phyloP scores from a whole-genome alignment of 2,329 filamentous ascomycete genomes.

The Diaporthe vexans region DNA sequence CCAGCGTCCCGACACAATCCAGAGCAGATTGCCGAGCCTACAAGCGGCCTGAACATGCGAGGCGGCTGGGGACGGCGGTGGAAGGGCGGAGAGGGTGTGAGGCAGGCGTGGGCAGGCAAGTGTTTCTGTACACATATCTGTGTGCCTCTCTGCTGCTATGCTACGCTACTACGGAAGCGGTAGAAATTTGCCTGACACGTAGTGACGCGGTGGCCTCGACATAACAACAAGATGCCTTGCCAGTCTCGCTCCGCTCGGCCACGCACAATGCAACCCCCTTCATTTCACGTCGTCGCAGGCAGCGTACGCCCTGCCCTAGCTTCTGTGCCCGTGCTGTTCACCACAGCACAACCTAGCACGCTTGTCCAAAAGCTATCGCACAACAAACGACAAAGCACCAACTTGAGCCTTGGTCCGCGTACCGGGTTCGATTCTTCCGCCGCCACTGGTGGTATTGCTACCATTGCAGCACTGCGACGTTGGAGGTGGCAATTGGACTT shows the following conservation, averaged over 20 bases:
- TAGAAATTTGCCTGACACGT: neutral
- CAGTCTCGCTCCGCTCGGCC: neutral
- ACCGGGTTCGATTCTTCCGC: conserved; percentile 4
- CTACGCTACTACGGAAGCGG: neutral
- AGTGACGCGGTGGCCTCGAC: conserved; percentile 16
- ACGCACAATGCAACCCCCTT: conserved; percentile 25
- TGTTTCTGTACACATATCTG: too few species aligned
- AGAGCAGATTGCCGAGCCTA: conserved; percentile 7
- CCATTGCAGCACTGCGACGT: conserved; percentile 14
- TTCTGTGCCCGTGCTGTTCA: conserved; percentile 3
- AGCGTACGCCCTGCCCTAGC: neutral
- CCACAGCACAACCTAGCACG: neutral
- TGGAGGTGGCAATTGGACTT: neutral
- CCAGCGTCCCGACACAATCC: neutral
- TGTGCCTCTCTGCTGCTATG: too few species aligned
- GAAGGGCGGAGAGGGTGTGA: neutral
- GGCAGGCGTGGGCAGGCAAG: neutral
- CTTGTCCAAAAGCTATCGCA: neutral
- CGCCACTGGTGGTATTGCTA: conserved; percentile 9
- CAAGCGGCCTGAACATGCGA: neutral
- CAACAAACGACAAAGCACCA: neutral
- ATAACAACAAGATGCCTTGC: neutral
- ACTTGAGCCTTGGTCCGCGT: conserved; percentile 3
- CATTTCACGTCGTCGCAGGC: conserved; percentile 18
- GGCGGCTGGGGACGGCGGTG: neutral